Evolutionary conservation across 2,329 filamentous ascomycete genomes (phyloP), one percentile per base, ranked within the genome.

Genomic region (Penicillium sp.): DNA sequence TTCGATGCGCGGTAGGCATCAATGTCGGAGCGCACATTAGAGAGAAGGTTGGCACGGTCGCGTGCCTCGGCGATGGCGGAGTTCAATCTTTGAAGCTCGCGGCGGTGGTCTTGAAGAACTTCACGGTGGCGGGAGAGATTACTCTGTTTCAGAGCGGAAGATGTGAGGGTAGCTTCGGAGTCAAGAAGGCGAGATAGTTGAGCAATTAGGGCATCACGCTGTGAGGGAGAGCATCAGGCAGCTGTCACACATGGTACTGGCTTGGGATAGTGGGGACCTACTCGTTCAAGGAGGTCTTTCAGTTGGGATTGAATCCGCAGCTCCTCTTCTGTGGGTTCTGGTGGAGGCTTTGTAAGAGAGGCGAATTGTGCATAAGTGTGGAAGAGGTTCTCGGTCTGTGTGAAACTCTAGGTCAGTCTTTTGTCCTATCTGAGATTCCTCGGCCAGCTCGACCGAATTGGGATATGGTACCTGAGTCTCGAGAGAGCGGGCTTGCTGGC

Each of bases 111-210:
- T 37, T 86, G 81, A 16, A 98, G 88, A 73, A 97, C 89, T 79
- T 96, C 93, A 64, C 91, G 90, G 67, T 98, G 91, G 29, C 96
- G 89, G 58, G 91, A 84, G 37, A 99, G 87, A 74, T 98, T 97
- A 80, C 93, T 96, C 71, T 96, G 93, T 78, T 98, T 98, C n/a
- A 96, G 85, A 55, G 93, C 92, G 37, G 93, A 98, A 45, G 92
- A 88, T 50, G 90, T 92, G 58, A 96, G 85, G 55, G 88, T 83
- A 23, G 92, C 87, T 82, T 98, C 93, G 55, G 93, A 96, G 79
- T 98, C 93, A 66, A 98, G 90, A 53, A 97, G 88, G 57, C 93
- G 91, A 65, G 88, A 81, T 55, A 99, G 89, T 76, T 97, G 92
- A 58, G 83, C 79, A 71, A 98, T 88, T 53, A 95, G 85, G 45